phyloP scores from a whole-genome alignment of 2,329 filamentous ascomycete genomes.

The Paracorniculantispora psalliotae region DNA sequence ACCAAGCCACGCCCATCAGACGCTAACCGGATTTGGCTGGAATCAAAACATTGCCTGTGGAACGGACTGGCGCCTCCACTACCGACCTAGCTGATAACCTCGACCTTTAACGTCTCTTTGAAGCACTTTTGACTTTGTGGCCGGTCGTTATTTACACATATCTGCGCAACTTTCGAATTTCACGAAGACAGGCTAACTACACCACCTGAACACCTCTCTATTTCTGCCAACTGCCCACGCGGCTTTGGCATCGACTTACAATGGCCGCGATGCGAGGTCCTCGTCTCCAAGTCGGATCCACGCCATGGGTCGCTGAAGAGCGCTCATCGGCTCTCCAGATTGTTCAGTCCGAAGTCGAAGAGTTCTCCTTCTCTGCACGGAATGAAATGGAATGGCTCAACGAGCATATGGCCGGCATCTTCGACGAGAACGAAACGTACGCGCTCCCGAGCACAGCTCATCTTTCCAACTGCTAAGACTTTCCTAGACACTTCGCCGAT shows the following conservation, averaged over 20 bases:
- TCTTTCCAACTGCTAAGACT: constrained; percentile 23
- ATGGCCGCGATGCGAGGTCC: constrained; percentile 48
- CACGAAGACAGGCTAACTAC: neutral
- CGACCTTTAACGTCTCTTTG: neutral
- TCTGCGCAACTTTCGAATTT: neutral
- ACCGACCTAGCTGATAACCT: neutral
- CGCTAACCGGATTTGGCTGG: constrained; percentile 31
- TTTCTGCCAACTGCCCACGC: neutral
- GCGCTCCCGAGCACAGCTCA: constrained; percentile 13
- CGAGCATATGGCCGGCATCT: constrained; percentile 95
- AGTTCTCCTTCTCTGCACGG: constrained; percentile 85
- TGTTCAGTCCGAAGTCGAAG: constrained; percentile 77
- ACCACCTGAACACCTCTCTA: neutral
- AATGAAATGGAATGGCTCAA: constrained; percentile 98
- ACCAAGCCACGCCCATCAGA: neutral
- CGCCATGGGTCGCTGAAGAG: constrained; percentile 82
- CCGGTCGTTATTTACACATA: neutral
- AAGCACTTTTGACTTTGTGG: neutral
- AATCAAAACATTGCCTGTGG: constrained; percentile 37
- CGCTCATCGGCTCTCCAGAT: constrained; percentile 72
- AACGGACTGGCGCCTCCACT: constrained; percentile 18
- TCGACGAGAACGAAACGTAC: constrained; percentile 81
- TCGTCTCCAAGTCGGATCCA: constrained; percentile 70
- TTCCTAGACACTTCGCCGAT: constrained; percentile 74
- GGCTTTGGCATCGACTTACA: constrained; percentile 16